Evolutionary conservation across 345 rosid genomes (phyloP).

Genomic region (Eucalyptus cloeziana): DNA sequence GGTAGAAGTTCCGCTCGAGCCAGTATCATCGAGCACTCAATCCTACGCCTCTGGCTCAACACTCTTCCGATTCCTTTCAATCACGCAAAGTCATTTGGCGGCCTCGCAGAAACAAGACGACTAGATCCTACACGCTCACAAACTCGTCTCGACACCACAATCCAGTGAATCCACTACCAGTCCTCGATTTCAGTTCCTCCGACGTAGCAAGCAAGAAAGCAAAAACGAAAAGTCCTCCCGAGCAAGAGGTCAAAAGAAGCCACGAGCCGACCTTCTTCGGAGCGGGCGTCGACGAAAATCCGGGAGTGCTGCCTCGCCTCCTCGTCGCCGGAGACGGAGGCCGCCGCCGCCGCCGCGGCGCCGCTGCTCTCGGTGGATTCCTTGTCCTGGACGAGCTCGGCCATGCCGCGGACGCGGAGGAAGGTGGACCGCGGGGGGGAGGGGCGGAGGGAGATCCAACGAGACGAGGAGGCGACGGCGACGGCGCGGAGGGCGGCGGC

Average conservation of each 20-base stretch:
- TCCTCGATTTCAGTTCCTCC: not conserved
- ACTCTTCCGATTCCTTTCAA: not conserved
- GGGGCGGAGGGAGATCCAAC: constrained; percentile 1
- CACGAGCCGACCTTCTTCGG: constrained; percentile 49
- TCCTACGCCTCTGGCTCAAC: not conserved
- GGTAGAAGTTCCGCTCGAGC: not conserved
- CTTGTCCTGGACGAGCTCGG: constrained; percentile 55
- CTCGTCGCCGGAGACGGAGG: not conserved
- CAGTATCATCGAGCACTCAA: not conserved
- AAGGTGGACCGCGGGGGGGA: constrained; percentile 14
- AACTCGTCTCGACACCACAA: not conserved
- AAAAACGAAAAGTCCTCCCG: not conserved
- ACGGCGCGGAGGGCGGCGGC: constrained; percentile 13
- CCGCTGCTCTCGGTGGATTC: constrained; percentile 11
- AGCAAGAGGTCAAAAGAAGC: not conserved
- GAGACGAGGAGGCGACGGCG: constrained; percentile 8
- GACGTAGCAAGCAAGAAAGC: not conserved
- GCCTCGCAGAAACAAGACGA: not conserved
- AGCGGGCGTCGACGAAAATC: constrained; percentile 57
- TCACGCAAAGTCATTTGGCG: not conserved
- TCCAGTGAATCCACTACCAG: not conserved
- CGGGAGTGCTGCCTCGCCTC: constrained; percentile 34
- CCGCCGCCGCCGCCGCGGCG: constrained; percentile 9
- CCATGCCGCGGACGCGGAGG: constrained; percentile 34
- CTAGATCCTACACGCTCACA: not conserved